Conservation (phyloP, 2,329 filamentous ascomycete genomes). For the Diaporthe vaccinii region DNA sequence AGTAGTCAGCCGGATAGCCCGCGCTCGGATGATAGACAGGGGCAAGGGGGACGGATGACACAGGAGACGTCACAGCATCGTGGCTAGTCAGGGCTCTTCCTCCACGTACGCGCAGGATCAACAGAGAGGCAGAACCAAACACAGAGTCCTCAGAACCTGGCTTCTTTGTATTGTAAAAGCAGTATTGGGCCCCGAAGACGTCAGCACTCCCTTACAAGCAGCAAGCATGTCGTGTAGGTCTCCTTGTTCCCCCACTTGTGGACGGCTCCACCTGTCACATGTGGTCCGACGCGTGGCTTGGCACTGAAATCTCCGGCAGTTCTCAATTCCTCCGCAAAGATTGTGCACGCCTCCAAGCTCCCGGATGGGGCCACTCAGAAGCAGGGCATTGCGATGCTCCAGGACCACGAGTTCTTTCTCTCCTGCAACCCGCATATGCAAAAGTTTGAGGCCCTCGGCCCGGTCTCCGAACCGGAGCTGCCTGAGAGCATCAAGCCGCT, state of each 20-base stretch:
- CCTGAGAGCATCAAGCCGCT: conserved; percentile 47
- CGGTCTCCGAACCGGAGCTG: conserved; percentile 42
- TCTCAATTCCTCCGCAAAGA: conserved; percentile 58
- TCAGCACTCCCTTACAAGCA: conserved; percentile 5
- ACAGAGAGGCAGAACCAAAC: not conserved
- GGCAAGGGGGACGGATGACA: conserved; percentile 3
- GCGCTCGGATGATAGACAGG: conserved; percentile 9
- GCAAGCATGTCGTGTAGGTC: conserved; percentile 32
- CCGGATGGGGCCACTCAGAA: conserved; percentile 53
- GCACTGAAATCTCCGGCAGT: conserved; percentile 46
- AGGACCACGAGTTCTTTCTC: conserved; percentile 66
- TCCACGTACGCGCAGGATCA: not conserved
- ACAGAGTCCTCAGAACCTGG: not conserved
- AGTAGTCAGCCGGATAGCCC: conserved; percentile 9
- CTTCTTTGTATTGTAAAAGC: not conserved
- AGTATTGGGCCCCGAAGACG: not conserved
- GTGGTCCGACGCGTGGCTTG: not conserved
- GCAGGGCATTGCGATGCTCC: conserved; percentile 60
- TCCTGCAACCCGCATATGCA: conserved; percentile 65
- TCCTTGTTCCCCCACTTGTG: not conserved
- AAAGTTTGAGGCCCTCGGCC: conserved; percentile 55
- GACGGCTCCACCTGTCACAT: conserved; percentile 7
- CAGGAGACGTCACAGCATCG: conserved; percentile 24
- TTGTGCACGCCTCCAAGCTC: conserved; percentile 59
- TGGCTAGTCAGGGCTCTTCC: not conserved